Evolutionary conservation across 2,329 filamentous ascomycete genomes (phyloP).

Genomic region (Alternaria ventricosa): DNA sequence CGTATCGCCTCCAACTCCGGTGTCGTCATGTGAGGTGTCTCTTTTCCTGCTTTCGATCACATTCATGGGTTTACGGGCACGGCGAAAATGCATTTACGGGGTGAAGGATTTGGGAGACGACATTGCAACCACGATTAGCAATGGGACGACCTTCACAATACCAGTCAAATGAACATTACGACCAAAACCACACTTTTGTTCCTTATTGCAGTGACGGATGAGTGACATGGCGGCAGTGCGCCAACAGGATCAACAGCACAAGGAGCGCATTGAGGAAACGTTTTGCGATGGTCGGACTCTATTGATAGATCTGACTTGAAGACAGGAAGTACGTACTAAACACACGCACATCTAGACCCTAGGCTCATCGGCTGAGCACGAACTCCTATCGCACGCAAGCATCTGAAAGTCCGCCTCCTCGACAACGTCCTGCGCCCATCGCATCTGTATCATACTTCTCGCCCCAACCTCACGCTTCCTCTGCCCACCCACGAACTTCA

Average conservation of each 20-base stretch:
- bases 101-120: constrained; percentile 43
- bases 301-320: neutral
- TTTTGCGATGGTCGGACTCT: neutral
- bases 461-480: constrained; percentile 28
- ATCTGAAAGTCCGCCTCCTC: constrained; percentile 27
- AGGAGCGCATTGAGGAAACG: neutral
- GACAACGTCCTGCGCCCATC: constrained; percentile 36
- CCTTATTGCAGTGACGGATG: constrained; percentile 3
- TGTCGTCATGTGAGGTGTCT: constrained; percentile 91
- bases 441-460: constrained; percentile 37
- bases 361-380: constrained; percentile 21
- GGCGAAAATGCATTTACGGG: constrained; percentile 51
- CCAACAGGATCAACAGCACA: neutral
- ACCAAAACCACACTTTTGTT: constrained; percentile 21
- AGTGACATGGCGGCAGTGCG: neutral
- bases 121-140: constrained; percentile 46
- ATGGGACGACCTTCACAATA: constrained; percentile 45
- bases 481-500: constrained; percentile 48
- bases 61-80: constrained; percentile 48
- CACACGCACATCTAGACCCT: neutral
- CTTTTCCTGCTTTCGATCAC: constrained; percentile 49
- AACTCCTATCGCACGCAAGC: constrained; percentile 33
- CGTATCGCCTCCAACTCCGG: constrained; percentile 99
- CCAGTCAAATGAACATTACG: constrained; percentile 43
- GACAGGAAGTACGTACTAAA: constrained; percentile 8